Conservation (phyloP, 257 asterid species). For the Rehmannia glutinosa region DNA sequence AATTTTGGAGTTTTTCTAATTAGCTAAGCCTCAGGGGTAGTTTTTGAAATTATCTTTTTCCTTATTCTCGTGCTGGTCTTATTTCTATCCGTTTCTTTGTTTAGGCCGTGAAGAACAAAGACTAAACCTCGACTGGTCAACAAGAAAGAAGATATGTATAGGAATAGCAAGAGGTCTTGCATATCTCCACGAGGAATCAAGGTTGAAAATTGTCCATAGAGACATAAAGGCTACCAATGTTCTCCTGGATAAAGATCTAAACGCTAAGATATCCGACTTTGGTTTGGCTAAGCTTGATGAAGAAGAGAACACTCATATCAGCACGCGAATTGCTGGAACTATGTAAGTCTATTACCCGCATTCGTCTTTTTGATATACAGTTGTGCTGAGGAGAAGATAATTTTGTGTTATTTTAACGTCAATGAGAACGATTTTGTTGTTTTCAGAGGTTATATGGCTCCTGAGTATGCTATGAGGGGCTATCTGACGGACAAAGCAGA, state of each 20-base stretch:
- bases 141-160: conserved; percentile 51
- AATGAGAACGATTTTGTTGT: background rate
- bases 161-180: conserved; percentile 81
- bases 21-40: no score
- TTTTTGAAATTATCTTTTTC: no score
- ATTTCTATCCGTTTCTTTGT: background rate
- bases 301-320: conserved; percentile 78
- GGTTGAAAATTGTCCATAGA: conserved; percentile 78
- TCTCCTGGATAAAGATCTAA: conserved; percentile 62
- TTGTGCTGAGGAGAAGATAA: background rate
- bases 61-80: conserved; percentile 10
- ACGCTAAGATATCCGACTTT: conserved; percentile 79
- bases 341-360: conserved; percentile 31
- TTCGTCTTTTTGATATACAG: background rate
- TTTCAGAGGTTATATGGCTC: conserved; percentile 78
- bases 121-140: conserved; percentile 57
- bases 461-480: conserved; percentile 78
- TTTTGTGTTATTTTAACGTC: background rate
- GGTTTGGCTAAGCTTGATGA: conserved; percentile 87
- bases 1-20: no score
- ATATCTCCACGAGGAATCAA: conserved; percentile 81
- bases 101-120: conserved; percentile 52
- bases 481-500: conserved; percentile 77
- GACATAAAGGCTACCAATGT: conserved; percentile 83
- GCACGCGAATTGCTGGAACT: conserved; percentile 84